Evolutionary conservation across 2,329 filamentous ascomycete genomes (phyloP), one percentile per base, ranked within the genome.

Genomic region (Nigrospora oryzae): DNA sequence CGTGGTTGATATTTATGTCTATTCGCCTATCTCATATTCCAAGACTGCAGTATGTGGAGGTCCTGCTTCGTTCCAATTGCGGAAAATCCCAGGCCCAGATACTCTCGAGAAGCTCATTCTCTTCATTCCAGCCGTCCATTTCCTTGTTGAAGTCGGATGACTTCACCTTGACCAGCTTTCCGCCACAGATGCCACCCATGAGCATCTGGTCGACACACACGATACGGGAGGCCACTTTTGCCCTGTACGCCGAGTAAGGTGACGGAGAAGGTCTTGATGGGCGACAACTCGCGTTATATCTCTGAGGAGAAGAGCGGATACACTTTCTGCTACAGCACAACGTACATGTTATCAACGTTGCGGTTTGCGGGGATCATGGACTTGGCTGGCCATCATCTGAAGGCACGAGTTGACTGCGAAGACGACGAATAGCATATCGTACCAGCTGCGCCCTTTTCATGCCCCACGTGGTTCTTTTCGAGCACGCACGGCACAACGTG

Each of bases 391-490:
- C 7, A 67, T 47, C 12, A 64, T 58, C 50, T 69, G 66, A 4
- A 65, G 49, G 36, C 54, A 55, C 0, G 64, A 63, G 46, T 67
- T 68, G n/a, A 68, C 33, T 8, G 40, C 40, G 17, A 42, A 42
- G 5, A 16, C 40, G 13, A 30, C 40, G 10, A 14, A 34, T 34
- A 10, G 10, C 32, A 14, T 35, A 3, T 13, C 59, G 65, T 2
- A 63, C 55, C 56, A 1, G 65, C 63, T 2, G 63, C 56, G 8
- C 58, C 65, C 42, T 68, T 67, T 1, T 59, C 52, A 47, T 69
- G 66, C 2, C 66, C 65, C 1, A 62, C 63, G 0, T 68, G 50
- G 35, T 51, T 56, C 45, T 69, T 69, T 46, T 69, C 65, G 36
- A 50, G 58, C 4, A 67, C 56, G 34, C 51, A 57, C 1, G 58